phyloP scores from a whole-genome alignment of 1,139 yeast species.

The Scheffersomyces quercinus region DNA sequence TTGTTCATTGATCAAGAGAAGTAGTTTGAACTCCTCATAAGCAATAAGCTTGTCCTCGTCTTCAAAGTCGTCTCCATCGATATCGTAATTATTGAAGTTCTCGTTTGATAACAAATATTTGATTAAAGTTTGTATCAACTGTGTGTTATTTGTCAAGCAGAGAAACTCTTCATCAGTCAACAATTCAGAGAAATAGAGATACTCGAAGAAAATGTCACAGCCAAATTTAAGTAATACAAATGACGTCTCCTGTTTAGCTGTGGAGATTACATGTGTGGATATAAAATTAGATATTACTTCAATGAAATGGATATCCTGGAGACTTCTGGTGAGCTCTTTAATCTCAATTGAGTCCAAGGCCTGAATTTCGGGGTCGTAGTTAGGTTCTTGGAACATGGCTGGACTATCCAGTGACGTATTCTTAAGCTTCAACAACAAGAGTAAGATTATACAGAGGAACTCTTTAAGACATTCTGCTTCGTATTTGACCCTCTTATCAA shows the following conservation, averaged over 20 bases:
- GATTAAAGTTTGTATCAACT: conserved; percentile 41
- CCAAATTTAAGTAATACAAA: conserved; percentile 40
- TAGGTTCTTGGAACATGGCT: neutral
- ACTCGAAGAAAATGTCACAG: conserved; percentile 47
- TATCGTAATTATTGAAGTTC: conserved; percentile 41
- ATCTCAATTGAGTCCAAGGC: conserved; percentile 12
- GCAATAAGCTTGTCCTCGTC: conserved; percentile 65
- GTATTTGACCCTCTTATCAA: conserved; percentile 14
- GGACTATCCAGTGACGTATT: conserved; percentile 15
- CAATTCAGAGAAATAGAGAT: conserved; percentile 38
- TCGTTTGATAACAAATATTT: conserved; percentile 54
- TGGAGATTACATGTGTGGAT: conserved; percentile 26
- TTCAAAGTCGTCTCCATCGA: conserved; percentile 42
- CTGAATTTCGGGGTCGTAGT: conserved; percentile 2
- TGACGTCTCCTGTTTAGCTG: conserved; percentile 21
- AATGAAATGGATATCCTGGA: conserved; percentile 47
- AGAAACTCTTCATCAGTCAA: conserved; percentile 37
- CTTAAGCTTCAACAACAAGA: conserved; percentile 36
- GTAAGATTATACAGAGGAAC: conserved; percentile 36
- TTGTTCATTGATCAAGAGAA: conserved; percentile 80
- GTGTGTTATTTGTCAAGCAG: conserved; percentile 26
- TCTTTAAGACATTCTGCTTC: conserved; percentile 34
- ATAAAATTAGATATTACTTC: conserved; percentile 45
- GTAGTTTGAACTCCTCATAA: conserved; percentile 69
- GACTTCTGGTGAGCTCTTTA: conserved; percentile 23